Evolutionary conservation across 2,329 filamentous ascomycete genomes (phyloP), one percentile per base, ranked within the genome.

Genomic region (Talaromyces sp.): DNA sequence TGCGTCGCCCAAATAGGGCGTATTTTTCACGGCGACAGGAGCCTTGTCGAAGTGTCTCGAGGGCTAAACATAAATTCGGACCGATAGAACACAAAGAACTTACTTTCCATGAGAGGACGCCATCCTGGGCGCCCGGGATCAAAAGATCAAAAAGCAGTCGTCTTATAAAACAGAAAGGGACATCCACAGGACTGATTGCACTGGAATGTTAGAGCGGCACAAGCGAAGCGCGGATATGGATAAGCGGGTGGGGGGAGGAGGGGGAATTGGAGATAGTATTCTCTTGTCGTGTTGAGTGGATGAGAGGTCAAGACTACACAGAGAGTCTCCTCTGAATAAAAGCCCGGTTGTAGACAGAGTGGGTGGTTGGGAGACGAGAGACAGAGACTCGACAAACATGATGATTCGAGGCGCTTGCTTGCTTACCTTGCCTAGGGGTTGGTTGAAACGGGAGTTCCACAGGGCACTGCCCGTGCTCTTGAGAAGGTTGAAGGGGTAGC

Each of bases 31-130:
- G 6, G 54, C 54, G 28, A 17, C 19, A 35, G 19, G 9, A 19
- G 31, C 43, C 48, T 52, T 28, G 8, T 52, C 35, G 19, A 21
- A 6, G 25, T 52, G 35, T 52, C 33, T 39, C 19, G 10, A 37
- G 48, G 11, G n/a, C 21, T 37, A 11, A n/a, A 22, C 33, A 39
- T 21, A 39, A 39, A 5, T 15, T 17, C 41, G 37, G 28, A n/a
- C 2, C 8, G 35, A 46, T 46, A 31, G 31, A 53, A 53, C 37
- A 53, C 25, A 10, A 22, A 17, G 15, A n/a, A 71, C 71, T 62
- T 66, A 73, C 71, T 72, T 72, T 65, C 67, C 69, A 61, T 71
- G 70, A 41, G 63, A 60, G 39, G 67, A 70, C 58, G 66, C 65
- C 69, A 70, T 70, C 57, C 57, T 66, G 53, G 52, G 58, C 53